A percentile compares a stretch with the other conserved stretches of the same genome.
phyloP scores from a whole-genome alignment of 768 basidiomycete species.

The Mycena latifolia region DNA sequence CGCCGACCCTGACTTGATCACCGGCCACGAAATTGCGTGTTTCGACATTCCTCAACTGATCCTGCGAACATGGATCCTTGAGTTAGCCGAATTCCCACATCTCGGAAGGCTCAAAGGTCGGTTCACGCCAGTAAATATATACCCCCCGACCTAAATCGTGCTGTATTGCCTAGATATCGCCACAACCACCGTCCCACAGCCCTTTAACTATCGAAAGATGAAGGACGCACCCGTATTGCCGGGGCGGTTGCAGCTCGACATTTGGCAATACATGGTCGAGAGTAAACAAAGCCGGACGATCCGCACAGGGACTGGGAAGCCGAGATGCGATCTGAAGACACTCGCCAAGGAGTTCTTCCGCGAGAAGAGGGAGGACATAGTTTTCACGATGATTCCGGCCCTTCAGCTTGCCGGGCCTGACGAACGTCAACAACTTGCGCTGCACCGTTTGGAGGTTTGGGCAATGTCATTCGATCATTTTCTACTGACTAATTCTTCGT shows the following conservation, averaged over 20 bases:
- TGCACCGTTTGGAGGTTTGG: conserved; percentile 22
- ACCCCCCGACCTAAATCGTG: too few relatives aligned
- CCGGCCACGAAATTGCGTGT: conserved; percentile 79
- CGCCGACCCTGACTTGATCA: conserved; percentile 81
- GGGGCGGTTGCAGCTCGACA: conserved; percentile 19
- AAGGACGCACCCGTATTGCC: conserved; percentile 9
- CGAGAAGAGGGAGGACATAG: background rate
- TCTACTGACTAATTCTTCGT: background rate
- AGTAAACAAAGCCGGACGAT: background rate
- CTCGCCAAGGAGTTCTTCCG: background rate
- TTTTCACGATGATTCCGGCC: background rate
- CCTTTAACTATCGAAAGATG: background rate
- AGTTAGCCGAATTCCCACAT: background rate
- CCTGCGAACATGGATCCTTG: conserved; percentile 65
- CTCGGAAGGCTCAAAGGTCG: conserved; percentile 21
- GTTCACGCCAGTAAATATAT: background rate
- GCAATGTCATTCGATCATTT: background rate
- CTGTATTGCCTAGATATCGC: background rate
- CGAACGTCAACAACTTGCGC: background rate
- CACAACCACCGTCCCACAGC: background rate
- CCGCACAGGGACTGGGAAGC: background rate
- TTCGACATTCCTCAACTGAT: conserved; percentile 85
- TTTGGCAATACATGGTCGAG: conserved; percentile 4
- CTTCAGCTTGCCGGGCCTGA: background rate
- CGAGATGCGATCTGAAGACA: background rate